phyloP scores from a whole-genome alignment of 495 filamentous ascomycete species.

The Filosporella fistucella region DNA sequence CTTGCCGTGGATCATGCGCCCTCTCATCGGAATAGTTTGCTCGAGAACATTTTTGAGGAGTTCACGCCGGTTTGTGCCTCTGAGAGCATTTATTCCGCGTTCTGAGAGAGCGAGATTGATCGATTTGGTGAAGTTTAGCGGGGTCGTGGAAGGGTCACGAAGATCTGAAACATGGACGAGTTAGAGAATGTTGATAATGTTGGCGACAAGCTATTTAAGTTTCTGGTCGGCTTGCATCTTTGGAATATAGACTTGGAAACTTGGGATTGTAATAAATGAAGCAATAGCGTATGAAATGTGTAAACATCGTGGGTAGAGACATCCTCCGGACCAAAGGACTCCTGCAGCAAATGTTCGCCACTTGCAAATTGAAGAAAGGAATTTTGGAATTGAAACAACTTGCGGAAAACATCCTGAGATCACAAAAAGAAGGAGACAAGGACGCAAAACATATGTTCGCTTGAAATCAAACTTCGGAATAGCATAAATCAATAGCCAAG shows the following conservation, averaged over 20 bases:
- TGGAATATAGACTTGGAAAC: too few relatives aligned
- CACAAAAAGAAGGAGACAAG: too few relatives aligned
- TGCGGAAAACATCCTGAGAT: too few relatives aligned
- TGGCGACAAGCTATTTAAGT: not conserved
- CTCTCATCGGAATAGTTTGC: slow-evolving; percentile 86
- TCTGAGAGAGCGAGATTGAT: slow-evolving; percentile 96
- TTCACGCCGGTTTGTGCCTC: slow-evolving; percentile 52
- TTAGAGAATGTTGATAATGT: not conserved
- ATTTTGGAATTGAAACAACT: not conserved
- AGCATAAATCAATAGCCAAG: too few relatives aligned
- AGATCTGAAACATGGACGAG: slow-evolving; percentile 55
- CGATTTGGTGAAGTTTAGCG: slow-evolving; percentile 93
- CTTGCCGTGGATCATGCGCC: slow-evolving; percentile 93
- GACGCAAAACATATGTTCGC: not conserved
- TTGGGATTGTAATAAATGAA: too few relatives aligned
- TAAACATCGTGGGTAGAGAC: too few relatives aligned
- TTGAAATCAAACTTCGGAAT: too few relatives aligned
- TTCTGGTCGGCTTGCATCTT: too few relatives aligned
- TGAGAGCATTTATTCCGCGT: slow-evolving; percentile 86
- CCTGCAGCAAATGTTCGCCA: too few relatives aligned
- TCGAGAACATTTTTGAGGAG: slow-evolving; percentile 69
- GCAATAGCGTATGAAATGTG: too few relatives aligned
- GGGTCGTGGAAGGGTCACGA: slow-evolving; percentile 74
- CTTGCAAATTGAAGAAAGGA: too few relatives aligned
- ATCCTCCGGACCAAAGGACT: too few relatives aligned